Conservation (phyloP, 495 filamentous ascomycete genomes). For the Copromyces sp. region DNA sequence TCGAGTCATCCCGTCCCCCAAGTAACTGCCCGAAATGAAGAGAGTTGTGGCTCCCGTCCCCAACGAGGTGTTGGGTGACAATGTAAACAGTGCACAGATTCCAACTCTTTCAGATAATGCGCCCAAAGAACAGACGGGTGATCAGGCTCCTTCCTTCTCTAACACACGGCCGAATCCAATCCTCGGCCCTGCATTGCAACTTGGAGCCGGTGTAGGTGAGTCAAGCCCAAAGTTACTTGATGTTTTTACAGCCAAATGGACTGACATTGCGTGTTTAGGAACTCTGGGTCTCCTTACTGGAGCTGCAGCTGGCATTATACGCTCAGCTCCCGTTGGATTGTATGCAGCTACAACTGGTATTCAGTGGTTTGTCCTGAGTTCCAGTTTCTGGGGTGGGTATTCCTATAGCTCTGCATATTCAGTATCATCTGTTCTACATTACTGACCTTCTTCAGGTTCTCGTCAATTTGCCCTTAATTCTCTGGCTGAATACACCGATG, state of each 20-base stretch:
- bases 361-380: constrained; percentile 72
- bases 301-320: constrained; percentile 54
- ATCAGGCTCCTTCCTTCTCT: neutral
- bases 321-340: constrained; percentile 51
- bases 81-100: neutral
- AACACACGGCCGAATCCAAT: neutral
- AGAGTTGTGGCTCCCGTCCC: neutral
- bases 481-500: constrained; percentile 36
- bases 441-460: constrained; percentile 24
- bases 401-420: neutral
- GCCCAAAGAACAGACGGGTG: neutral
- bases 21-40: neutral
- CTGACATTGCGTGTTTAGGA: constrained; percentile 35
- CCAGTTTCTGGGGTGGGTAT: constrained; percentile 60
- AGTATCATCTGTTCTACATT: neutral
- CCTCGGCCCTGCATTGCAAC: constrained; percentile 24
- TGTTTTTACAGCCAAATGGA: neutral
- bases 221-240: neutral
- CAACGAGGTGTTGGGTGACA: neutral
- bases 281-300: constrained; percentile 62
- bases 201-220: constrained; percentile 22
- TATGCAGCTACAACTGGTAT: constrained; percentile 63
- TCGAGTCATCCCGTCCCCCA: neutral
- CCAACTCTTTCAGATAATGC: neutral
- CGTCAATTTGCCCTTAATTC: constrained; percentile 22